phyloP scores from a whole-genome alignment of 352 stramenopile genomes.

The Phytophthora pini region DNA sequence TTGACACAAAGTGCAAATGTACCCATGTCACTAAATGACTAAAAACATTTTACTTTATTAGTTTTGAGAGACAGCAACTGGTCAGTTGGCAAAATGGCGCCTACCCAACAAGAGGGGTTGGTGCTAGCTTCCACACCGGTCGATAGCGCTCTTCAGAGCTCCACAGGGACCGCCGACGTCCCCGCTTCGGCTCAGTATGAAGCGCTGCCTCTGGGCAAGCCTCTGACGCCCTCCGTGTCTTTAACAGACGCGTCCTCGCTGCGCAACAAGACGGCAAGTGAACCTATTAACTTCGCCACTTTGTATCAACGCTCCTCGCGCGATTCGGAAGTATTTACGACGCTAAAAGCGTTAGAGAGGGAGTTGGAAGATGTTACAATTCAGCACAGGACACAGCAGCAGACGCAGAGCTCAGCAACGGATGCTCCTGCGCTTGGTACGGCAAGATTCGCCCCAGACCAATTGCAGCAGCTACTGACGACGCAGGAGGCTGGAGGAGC shows the following conservation, averaged over 20 bases:
- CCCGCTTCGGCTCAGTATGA: conserved; percentile 3
- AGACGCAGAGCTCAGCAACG: conserved; percentile 15
- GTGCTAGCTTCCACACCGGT: conserved; percentile 18
- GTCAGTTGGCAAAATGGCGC: conserved; percentile 44
- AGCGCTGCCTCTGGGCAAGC: not conserved
- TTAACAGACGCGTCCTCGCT: conserved; percentile 29
- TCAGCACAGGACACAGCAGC: conserved; percentile 41
- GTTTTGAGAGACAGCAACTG: too few species aligned
- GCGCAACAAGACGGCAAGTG: conserved; percentile 12
- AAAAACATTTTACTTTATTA: too few species aligned
- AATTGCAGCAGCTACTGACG: conserved; percentile 70
- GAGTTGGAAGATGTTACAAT: conserved; percentile 59
- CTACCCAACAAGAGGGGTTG: conserved; percentile 29
- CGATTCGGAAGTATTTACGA: conserved; percentile 58
- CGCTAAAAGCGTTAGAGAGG: conserved; percentile 58
- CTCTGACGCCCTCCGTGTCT: conserved; percentile 17
- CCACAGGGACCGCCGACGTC: conserved; percentile 3
- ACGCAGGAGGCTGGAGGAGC: conserved; percentile 52
- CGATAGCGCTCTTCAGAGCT: conserved; percentile 10
- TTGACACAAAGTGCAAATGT: conserved; percentile 30
- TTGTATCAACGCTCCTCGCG: conserved; percentile 72
- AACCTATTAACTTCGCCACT: conserved; percentile 50
- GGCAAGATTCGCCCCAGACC: conserved; percentile 59
- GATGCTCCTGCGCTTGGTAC: conserved; percentile 19
- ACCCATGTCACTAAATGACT: conserved; percentile 4